Base-by-base conservation (phyloP, 768 basidiomycete species). In the Boletus vermiculosoides region DNA sequence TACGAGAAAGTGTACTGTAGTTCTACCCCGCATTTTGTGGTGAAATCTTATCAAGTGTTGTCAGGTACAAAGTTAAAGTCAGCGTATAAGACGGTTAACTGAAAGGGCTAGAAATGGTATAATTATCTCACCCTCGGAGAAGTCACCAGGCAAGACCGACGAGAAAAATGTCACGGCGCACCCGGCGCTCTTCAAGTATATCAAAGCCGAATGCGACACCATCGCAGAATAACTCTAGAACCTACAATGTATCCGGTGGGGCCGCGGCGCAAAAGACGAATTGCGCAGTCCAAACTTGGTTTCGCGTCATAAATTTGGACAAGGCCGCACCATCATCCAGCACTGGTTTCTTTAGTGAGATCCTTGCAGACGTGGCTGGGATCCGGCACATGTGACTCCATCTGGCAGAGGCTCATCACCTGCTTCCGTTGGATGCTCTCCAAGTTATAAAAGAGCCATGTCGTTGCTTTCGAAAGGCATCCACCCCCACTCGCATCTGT, bases 361-460 rank as follows among this genome's bases (percentile, higher is more conserved):
- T 58, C 55, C 50, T 49, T 45, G 20, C 45, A 49, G 46, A 12
- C 3, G 39, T 37, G 48, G 41, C 40, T 45, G 46, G 57, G 65
- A 62, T 65, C 63, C 60, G 66, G 52, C 39, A 15, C 45, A 53
- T 33, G 39, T 54, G 48, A 39, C 34, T 30, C 20, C 45, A 33
- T 49, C 30, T 51, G 50, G 54, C 18, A 31, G 28, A 28, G 1
- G 18, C 30, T 30, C 30, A 30, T 30, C 30, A 54, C 20, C 50
- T 23, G 55, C 30, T 39, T 28, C 42, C 40, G 33, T 46, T 50
- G 16, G 12, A 50, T 20, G 39, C 37, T 34, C 31, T 23, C 12
- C 13, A 47, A 41, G 23, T 47, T 68, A 66, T 68, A 66, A 66
- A 68, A 61, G 65, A 44, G 42, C 18, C 47, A 12, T 28, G 13